Evolutionary conservation across 805 yeast genomes (phyloP), one percentile per base, ranked within the genome.

Genomic region (Teunomyces gatunensis): DNA sequence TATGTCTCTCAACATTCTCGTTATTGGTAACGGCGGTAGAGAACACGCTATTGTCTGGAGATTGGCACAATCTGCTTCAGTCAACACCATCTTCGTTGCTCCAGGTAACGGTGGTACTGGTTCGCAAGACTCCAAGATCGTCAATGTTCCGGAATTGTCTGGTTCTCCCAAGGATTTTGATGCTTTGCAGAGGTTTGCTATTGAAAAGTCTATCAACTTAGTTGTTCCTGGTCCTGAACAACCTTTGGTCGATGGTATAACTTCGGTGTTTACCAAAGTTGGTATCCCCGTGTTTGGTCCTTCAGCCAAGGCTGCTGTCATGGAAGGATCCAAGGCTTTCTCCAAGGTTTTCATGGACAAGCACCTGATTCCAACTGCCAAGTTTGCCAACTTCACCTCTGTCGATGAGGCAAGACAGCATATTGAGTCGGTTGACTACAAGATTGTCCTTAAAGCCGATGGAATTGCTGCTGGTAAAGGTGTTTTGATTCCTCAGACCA

Each of bases 381-480:
- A 76, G 52, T 95, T 86, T 73, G 79, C 82, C 60, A 89, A 87
- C 73, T 94, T 95, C 74, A 83, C 83, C 34, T 75, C 81, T 53
- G 90, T 77, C 56, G 87, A 84, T 47, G 77, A 76, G 32, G 99
- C 99, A 7, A 81, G 76, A 63, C 69, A 75, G 37, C 90, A 88
- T 66, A 77, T 92, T 48, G 74, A 77, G 49, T 61, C 77, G 37
- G 79, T 84, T 32, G 80, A 83, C 61, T 85, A 85, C 68, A 81
- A 84, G 48, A 83, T 94, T 34, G 99, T 94, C 37, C 84, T 94
- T 66, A 94, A 94, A 74, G 99, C 99, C 17, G 90, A 92, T 47
- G 99, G 99, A 48, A 82, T 94, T 56, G 99, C 99, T 46, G 99
- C 96, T 29, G 99, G 99, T 54, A 94, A 94, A 70, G 99, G 99